Evolutionary conservation across 345 rosid species (phyloP).

Genomic region (Pelargonium nanum): DNA sequence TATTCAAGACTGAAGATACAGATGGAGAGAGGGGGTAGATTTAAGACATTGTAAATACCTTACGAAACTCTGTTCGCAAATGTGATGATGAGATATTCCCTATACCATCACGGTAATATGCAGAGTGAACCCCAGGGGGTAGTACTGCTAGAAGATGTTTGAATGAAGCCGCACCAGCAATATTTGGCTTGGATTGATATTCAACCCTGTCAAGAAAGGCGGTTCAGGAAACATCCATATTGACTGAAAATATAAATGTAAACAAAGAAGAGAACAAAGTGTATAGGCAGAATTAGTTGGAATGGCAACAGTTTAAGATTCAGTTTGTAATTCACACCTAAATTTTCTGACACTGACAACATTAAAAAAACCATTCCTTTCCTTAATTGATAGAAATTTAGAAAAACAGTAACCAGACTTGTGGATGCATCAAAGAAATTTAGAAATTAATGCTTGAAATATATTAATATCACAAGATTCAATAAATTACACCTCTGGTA

Average conservation of each 20-base stretch:
- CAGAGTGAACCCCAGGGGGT: slow-evolving; percentile 93
- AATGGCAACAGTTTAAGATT: background rate
- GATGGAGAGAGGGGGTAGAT: background rate
- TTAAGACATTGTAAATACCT: slow-evolving; percentile 25
- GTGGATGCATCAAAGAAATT: background rate
- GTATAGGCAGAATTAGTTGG: background rate
- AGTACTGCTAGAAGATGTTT: slow-evolving; percentile 64
- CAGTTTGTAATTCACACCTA: background rate
- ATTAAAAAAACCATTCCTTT: too few species aligned
- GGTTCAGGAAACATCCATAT: background rate
- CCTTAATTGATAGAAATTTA: background rate
- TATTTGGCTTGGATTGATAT: slow-evolving; percentile 62
- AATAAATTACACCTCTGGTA: background rate
- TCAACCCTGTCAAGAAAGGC: slow-evolving; percentile 71
- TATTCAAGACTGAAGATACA: background rate
- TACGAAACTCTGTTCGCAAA: slow-evolving; percentile 49
- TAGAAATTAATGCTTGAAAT: background rate
- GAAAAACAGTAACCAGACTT: background rate
- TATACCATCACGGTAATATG: slow-evolving; percentile 85
- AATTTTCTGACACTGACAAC: background rate
- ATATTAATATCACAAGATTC: background rate
- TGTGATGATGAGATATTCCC: slow-evolving; percentile 92
- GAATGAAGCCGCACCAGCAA: slow-evolving; percentile 73
- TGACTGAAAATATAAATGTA: slow-evolving; percentile 3
- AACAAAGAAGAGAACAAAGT: background rate